These are phyloP conservation scores for Blumeria graminis DNA, from an alignment of 2,329 filamentous ascomycete species.

Conservation along the genomic window DNA sequence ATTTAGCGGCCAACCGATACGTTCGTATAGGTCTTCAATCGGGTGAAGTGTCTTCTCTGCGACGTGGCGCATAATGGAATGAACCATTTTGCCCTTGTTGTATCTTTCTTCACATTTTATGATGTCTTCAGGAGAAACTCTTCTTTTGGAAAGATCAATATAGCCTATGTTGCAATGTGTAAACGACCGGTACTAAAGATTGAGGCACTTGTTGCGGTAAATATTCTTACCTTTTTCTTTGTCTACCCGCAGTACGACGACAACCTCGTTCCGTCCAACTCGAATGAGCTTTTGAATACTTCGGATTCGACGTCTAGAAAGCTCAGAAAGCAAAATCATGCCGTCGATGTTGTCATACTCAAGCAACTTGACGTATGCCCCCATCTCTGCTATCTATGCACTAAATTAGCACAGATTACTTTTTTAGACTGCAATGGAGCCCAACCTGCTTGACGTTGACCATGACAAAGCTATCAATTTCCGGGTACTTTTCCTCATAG, in stretches of 20 bases:
- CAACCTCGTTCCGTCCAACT: constrained; percentile 93
- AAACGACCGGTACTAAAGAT: constrained; percentile 1
- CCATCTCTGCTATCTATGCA: constrained; percentile 87
- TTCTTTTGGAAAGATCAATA: constrained; percentile 95
- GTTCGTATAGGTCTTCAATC: constrained; percentile 87
- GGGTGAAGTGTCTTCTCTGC: constrained; percentile 87
- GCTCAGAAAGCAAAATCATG: constrained; percentile 96
- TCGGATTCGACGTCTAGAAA: constrained; percentile 92
- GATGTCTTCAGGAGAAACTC: constrained; percentile 92
- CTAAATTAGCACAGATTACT: constrained; percentile 4
- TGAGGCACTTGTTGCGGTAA: neutral
- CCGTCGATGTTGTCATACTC: constrained; percentile 99
- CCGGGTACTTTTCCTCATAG: constrained; percentile 92
- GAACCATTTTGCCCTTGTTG: constrained; percentile 99
- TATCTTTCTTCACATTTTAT: constrained; percentile 97
- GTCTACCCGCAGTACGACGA: constrained; percentile 94
- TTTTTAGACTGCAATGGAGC: constrained; percentile 2
- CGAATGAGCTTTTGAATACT: constrained; percentile 98
- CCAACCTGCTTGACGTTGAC: constrained; percentile 94
- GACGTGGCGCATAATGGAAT: constrained; percentile 96
- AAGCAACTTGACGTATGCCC: constrained; percentile 95
- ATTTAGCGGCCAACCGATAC: constrained; percentile 90
- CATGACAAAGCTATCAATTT: constrained; percentile 99
- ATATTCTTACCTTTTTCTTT: constrained; percentile 65
- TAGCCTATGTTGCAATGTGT: constrained; percentile 32